Evolutionary conservation across 73 alveolate species (phyloP), one percentile per base, ranked within the genome.

Genomic region (Symbiodinium natans): DNA sequence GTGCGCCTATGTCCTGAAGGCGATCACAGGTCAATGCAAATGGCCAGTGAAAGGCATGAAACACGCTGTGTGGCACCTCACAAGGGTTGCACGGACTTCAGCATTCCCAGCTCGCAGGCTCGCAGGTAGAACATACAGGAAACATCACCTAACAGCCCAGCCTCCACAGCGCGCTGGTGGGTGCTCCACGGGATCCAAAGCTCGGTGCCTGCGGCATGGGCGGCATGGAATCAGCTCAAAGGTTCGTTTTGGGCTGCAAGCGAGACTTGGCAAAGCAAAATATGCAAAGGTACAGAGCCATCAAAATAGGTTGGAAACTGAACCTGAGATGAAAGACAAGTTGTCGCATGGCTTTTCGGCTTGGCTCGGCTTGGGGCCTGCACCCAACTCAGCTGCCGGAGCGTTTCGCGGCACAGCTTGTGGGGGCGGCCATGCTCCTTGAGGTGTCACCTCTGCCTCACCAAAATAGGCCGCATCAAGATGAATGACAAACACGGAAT

Each of bases 31-130:
- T 73, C 80, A 90, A 25, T 3, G 77, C 54, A 42, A 75, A 92
- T 13, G 90, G 92, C 98, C 98, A 92, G 42, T 92, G 90, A 38
- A 92, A 92, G 71, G 98, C 92, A 21, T 92, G 98, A 84, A 92
- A 75, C 19, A 92, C 41, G 83, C 84, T 92, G 21, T 89, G 92
- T 2, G 98, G 98, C 68, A 89, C 98, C 92, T 80, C 31, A 4
- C 46, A 33, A 23, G 33, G 34, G 5, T 11, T 77, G 46, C 43
- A n/a, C 23, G n/a, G 31, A n/a, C 33, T 21, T 29, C 38, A 8
- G 82, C 82, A 68, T 27, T 21, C 33, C 13, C 82, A 68, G 38
- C 40, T 21, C 11, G n/a, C n/a, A n/a, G n/a, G n/a, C n/a, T n/a
- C n/a, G n/a, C n/a, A 68, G 7, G 33, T 29, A 68, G 82, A 68